Evolutionary conservation across 1,284 basidiomycete species (phyloP).

Genomic region (Boletus sp.): DNA sequence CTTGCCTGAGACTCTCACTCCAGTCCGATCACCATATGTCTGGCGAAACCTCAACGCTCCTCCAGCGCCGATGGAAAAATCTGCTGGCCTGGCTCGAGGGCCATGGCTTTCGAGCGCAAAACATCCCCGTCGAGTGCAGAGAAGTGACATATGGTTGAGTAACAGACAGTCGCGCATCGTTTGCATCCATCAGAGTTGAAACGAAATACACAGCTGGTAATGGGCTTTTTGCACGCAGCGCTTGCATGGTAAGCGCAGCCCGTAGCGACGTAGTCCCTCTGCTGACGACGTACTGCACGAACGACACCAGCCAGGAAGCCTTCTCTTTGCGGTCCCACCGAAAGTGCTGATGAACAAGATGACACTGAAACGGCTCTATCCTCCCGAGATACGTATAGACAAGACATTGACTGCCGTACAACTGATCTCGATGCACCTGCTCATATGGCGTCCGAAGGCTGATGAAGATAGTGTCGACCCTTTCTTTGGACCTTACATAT

Average conservation of each 20-base stretch:
- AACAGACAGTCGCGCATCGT: background rate
- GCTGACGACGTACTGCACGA: background rate
- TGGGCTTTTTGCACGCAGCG: slow-evolving; percentile 58
- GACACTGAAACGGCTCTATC: slow-evolving; percentile 58
- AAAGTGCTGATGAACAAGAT: slow-evolving; percentile 65
- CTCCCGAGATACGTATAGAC: slow-evolving; percentile 23
- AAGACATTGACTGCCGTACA: slow-evolving; percentile 52
- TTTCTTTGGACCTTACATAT: slow-evolving; percentile 73
- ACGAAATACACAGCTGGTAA: slow-evolving; percentile 50
- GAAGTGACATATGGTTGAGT: slow-evolving; percentile 38
- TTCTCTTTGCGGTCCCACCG: slow-evolving; percentile 66
- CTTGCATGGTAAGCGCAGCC: slow-evolving; percentile 40
- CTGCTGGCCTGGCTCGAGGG: slow-evolving; percentile 54
- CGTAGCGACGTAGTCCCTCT: background rate
- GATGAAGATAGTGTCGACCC: slow-evolving; percentile 47
- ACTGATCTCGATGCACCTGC: slow-evolving; percentile 59
- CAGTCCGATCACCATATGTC: slow-evolving; percentile 8
- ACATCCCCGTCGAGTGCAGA: slow-evolving; percentile 46
- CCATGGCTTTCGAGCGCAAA: slow-evolving; percentile 48
- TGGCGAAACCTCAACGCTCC: background rate
- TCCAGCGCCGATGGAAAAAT: slow-evolving; percentile 40
- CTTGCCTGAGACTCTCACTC: background rate
- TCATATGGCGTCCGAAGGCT: slow-evolving; percentile 44
- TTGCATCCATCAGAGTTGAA: slow-evolving; percentile 5
- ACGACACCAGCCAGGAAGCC: slow-evolving; percentile 44